Percentiles rank a stretch among this genome's conserved stretches.
Evolutionary conservation across 495 filamentous ascomycete species (phyloP).

Genomic region (Hypoxylon rickii): DNA sequence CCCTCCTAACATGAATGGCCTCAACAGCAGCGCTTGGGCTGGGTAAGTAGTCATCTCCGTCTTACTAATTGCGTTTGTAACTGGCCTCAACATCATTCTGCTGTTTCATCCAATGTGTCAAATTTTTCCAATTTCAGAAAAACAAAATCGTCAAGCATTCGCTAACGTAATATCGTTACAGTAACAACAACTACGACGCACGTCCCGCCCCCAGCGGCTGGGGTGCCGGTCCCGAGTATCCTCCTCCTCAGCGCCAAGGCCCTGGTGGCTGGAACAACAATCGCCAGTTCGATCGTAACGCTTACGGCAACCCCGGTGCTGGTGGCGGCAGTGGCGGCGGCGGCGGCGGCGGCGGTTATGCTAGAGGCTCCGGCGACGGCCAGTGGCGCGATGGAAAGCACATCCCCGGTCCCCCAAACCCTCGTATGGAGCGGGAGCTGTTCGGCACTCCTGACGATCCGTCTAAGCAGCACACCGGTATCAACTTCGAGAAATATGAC

Average conservation of each 20-base stretch:
- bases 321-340: slow-evolving; percentile 57
- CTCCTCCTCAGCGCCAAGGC: slow-evolving; percentile 35
- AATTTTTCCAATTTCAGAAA: neutral
- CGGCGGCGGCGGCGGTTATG: slow-evolving; percentile 54
- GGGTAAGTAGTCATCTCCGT: slow-evolving; percentile 51
- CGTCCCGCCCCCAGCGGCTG: slow-evolving; percentile 42
- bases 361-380: slow-evolving; percentile 87
- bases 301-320: slow-evolving; percentile 73
- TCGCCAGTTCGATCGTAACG: slow-evolving; percentile 57
- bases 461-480: slow-evolving; percentile 91
- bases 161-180: slow-evolving; percentile 33
- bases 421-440: slow-evolving; percentile 89
- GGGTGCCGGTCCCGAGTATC: slow-evolving; percentile 32
- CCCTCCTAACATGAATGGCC: slow-evolving; percentile 48
- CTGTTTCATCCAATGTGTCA: neutral
- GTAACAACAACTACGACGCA: slow-evolving; percentile 51
- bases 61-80: neutral
- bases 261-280: slow-evolving; percentile 38
- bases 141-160: slow-evolving; percentile 2
- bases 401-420: slow-evolving; percentile 83
- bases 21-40: slow-evolving; percentile 68
- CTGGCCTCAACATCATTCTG: neutral
- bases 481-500: slow-evolving; percentile 99
- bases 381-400: slow-evolving; percentile 98
- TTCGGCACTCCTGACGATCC: slow-evolving; percentile 94